Conservation (phyloP, 2,329 filamentous ascomycete species). For the Pyrenochaeta sp. region DNA sequence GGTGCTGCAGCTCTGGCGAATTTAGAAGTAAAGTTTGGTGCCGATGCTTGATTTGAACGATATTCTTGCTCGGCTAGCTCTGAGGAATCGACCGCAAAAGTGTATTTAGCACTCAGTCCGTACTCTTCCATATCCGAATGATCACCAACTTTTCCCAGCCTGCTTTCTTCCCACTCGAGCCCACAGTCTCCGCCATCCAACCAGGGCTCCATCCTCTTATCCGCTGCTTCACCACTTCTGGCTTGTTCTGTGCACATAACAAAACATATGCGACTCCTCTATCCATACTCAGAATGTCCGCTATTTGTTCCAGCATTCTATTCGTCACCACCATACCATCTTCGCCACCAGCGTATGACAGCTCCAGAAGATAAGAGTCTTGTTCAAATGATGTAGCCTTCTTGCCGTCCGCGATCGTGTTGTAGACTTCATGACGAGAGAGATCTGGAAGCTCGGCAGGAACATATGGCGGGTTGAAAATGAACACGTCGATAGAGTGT, state of each 20-base stretch:
- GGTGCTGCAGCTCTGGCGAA: conserved; percentile 26
- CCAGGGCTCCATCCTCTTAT: conserved; percentile 65
- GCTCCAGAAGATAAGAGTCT: conserved; percentile 81
- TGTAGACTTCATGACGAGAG: conserved; percentile 48
- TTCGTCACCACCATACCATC: conserved; percentile 97
- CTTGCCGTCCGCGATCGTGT: conserved; percentile 30
- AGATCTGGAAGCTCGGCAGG: conserved; percentile 78
- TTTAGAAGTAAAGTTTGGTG: conserved; percentile 23
- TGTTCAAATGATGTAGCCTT: conserved; percentile 68
- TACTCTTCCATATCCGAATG: conserved; percentile 77
- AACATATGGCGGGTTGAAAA: conserved; percentile 98
- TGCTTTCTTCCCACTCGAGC: conserved; percentile 82
- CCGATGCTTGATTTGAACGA: background rate
- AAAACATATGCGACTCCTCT: conserved; percentile 88
- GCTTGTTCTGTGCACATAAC: conserved; percentile 89
- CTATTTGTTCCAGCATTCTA: conserved; percentile 75
- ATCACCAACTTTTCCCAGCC: conserved; percentile 96
- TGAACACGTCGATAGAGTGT: conserved; percentile 76
- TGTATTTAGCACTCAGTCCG: conserved; percentile 11
- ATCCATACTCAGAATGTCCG: conserved; percentile 65
- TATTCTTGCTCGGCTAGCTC: background rate
- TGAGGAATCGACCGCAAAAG: background rate
- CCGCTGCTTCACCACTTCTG: conserved; percentile 72
- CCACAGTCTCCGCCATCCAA: conserved; percentile 82
- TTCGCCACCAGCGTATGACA: conserved; percentile 87